A percentile compares a stretch with the other conserved stretches of the same genome.
Conservation (phyloP, 2,329 filamentous ascomycete species). For the Blastomyces silverae region DNA sequence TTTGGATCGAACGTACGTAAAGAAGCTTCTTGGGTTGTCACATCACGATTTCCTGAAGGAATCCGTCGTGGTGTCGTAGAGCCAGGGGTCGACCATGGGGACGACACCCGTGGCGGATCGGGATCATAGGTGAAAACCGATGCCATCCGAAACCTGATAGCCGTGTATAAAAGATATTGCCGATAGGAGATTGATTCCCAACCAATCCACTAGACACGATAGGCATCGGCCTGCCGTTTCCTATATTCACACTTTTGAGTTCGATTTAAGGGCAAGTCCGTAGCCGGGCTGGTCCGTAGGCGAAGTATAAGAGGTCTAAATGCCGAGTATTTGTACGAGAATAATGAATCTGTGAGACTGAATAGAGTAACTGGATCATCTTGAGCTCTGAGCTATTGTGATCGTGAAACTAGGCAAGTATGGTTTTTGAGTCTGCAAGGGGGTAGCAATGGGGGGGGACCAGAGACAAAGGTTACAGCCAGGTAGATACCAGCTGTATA, state of each 20-base stretch:
- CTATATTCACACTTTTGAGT: background rate
- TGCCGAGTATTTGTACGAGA: conserved; percentile 18
- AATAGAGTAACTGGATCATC: conserved; percentile 23
- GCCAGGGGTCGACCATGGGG: conserved; percentile 70
- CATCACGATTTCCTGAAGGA: conserved; percentile 24
- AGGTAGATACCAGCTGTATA: conserved; percentile 1
- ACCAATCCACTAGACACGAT: background rate
- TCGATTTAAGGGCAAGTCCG: background rate
- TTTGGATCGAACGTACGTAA: conserved; percentile 37
- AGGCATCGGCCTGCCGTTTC: background rate
- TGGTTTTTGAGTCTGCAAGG: background rate
- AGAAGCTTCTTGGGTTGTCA: conserved; percentile 28
- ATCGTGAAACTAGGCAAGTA: background rate
- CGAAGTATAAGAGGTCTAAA: conserved; percentile 8
- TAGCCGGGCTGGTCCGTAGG: conserved; percentile 3
- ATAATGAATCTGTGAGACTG: conserved; percentile 16
- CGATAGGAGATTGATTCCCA: background rate
- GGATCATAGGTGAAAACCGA: conserved; percentile 95
- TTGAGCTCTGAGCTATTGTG: conserved; percentile 17
- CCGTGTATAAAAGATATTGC: background rate
- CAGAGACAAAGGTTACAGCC: background rate
- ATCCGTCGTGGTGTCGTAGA: conserved; percentile 36
- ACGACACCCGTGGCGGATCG: conserved; percentile 78
- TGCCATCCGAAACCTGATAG: conserved; percentile 54
- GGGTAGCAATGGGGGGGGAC: background rate